Evolutionary conservation across 140 eudicot species (phyloP).

Genomic region (Flaveria floridana): DNA sequence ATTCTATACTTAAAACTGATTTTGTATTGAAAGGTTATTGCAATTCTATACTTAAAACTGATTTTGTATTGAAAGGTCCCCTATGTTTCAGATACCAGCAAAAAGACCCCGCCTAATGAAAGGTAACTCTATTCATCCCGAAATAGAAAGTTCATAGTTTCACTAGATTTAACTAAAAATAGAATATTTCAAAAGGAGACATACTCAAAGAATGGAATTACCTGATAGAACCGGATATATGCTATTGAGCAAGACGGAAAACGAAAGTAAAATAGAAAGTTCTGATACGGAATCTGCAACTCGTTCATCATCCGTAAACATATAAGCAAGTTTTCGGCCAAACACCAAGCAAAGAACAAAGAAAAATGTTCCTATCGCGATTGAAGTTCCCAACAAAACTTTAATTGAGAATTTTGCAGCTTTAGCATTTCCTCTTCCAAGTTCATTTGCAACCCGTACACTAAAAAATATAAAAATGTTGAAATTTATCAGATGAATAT

Average conservation of each 20-base stretch:
- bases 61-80: neutral
- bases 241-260: constrained; percentile 68
- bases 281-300: constrained; percentile 59
- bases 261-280: constrained; percentile 63
- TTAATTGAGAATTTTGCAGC: constrained; percentile 73
- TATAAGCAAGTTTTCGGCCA: constrained; percentile 52
- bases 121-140: neutral
- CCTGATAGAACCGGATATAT: constrained; percentile 84
- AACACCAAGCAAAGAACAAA: constrained; percentile 56
- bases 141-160: neutral
- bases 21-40: neutral
- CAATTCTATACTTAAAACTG: neutral
- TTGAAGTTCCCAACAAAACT: constrained; percentile 63
- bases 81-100: neutral
- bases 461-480: constrained; percentile 26
- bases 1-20: neutral
- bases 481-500: neutral
- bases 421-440: constrained; percentile 79
- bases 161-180: neutral
- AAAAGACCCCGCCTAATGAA: neutral
- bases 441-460: constrained; percentile 83
- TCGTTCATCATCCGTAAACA: constrained; percentile 54
- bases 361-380: constrained; percentile 50
- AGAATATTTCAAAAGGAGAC: neutral
- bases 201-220: constrained; percentile 3